These are phyloP conservation scores for Pistacia vera DNA, from an alignment of 345 rosid species.

Conservation along the genomic window DNA sequence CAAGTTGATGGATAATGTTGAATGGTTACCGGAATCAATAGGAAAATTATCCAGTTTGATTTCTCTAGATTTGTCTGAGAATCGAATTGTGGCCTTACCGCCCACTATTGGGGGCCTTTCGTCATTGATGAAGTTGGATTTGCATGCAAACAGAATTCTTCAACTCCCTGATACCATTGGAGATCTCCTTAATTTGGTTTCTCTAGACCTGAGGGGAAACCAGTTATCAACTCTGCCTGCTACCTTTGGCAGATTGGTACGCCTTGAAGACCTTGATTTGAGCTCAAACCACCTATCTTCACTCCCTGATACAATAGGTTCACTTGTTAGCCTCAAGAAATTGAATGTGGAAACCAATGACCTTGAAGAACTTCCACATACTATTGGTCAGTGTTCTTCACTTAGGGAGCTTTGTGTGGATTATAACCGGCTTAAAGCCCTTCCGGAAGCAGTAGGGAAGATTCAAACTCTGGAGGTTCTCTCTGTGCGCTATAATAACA, in stretches of 20 bases:
- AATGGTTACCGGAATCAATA: conserved; percentile 96
- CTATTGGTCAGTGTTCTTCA: conserved; percentile 69
- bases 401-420: conserved; percentile 79
- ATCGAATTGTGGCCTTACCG: conserved; percentile 69
- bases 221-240: conserved; percentile 73
- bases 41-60: conserved; percentile 77
- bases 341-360: conserved; percentile 82
- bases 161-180: conserved; percentile 81
- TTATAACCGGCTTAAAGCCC: conserved; percentile 94
- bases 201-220: conserved; percentile 75
- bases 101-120: conserved; percentile 71
- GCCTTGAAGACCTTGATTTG: conserved; percentile 84
- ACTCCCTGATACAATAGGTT: conserved; percentile 76
- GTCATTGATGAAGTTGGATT: conserved; percentile 71
- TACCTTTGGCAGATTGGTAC: conserved; percentile 55
- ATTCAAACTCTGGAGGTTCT: conserved; percentile 70
- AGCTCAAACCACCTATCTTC: conserved; percentile 71
- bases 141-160: conserved; percentile 74
- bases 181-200: conserved; percentile 66
- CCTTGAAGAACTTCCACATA: conserved; percentile 85
- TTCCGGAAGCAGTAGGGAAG: conserved; percentile 98
- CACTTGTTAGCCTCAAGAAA: conserved; percentile 63
- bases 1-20: conserved; percentile 83
- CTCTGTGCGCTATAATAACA: conserved; percentile 82
- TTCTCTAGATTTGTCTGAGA: conserved; percentile 81